phyloP scores from a whole-genome alignment of 2,329 filamentous ascomycete species.

The Paecilomyces variotii region DNA sequence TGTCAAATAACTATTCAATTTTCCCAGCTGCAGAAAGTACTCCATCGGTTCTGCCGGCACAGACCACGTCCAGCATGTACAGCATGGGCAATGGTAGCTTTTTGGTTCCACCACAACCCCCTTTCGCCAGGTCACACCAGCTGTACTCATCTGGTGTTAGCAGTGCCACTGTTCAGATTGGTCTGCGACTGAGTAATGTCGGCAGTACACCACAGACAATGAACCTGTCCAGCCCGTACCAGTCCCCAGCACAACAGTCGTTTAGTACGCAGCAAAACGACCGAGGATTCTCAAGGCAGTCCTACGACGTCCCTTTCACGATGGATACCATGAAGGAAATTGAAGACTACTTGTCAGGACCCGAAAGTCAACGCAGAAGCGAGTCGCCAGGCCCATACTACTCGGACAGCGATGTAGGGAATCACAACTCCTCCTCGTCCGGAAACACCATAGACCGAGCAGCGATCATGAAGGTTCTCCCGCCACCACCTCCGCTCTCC shows the following conservation, averaged over 20 bases:
- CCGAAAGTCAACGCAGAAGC: neutral
- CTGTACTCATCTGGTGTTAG: slow-evolving; percentile 15
- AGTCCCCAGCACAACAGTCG: neutral
- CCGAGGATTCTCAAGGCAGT: neutral
- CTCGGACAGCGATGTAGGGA: neutral
- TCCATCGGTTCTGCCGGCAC: slow-evolving; percentile 3
- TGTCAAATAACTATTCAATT: slow-evolving; percentile 10
- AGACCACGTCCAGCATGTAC: slow-evolving; percentile 6
- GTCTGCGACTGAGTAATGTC: slow-evolving; percentile 16
- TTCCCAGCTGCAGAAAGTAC: slow-evolving; percentile 11
- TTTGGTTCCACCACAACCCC: slow-evolving; percentile 10
- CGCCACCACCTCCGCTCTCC: neutral
- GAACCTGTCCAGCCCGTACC: neutral
- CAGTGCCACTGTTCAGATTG: slow-evolving; percentile 18
- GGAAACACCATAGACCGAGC: neutral
- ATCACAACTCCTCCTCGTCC: neutral
- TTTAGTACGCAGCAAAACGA: neutral
- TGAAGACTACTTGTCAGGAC: neutral
- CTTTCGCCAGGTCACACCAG: slow-evolving; percentile 10
- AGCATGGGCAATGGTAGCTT: slow-evolving; percentile 6
- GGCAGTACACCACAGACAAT: neutral
- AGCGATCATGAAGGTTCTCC: neutral
- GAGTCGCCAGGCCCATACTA: neutral
- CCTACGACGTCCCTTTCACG: neutral
- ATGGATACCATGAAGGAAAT: neutral